phyloP scores from a whole-genome alignment of 148 eudicot species.

The Nyssa sinensis region DNA sequence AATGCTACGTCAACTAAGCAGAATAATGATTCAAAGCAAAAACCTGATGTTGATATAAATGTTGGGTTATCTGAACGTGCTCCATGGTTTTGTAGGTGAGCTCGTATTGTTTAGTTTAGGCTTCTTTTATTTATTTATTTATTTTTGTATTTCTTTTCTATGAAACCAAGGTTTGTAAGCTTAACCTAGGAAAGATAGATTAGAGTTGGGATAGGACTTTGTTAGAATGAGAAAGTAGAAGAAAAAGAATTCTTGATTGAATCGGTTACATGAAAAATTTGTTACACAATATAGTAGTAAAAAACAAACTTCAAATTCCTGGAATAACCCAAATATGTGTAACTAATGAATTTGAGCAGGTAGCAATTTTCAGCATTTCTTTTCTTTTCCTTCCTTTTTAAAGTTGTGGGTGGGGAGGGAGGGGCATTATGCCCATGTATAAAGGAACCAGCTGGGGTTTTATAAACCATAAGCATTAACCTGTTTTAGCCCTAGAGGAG shows the following conservation, averaged over 20 bases:
- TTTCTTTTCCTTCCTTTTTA: too few relatives aligned
- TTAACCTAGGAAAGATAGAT: not conserved
- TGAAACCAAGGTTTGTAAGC: not conserved
- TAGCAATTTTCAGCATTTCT: too few relatives aligned
- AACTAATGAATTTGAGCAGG: too few relatives aligned
- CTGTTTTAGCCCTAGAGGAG: not conserved
- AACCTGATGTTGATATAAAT: conserved; percentile 80
- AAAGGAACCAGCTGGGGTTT: not conserved
- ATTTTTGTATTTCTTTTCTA: not conserved
- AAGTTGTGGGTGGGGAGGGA: too few relatives aligned
- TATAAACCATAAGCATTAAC: not conserved
- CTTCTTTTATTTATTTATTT: not conserved
- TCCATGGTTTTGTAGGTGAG: conserved; percentile 96
- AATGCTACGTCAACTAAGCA: conserved; percentile 52
- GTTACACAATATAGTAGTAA: too few relatives aligned
- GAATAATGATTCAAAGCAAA: conserved; percentile 49
- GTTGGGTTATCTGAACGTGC: conserved; percentile 77
- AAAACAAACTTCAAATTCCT: too few relatives aligned
- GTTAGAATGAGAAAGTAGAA: too few relatives aligned
- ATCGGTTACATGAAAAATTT: too few relatives aligned
- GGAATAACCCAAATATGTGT: too few relatives aligned
- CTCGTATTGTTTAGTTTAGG: not conserved
- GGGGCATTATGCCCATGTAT: not conserved
- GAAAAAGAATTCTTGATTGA: too few relatives aligned
- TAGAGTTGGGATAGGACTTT: not conserved